These are phyloP conservation scores for Russula abietina DNA, from an alignment of 768 basidiomycete genomes.

Conservation along the genomic window DNA sequence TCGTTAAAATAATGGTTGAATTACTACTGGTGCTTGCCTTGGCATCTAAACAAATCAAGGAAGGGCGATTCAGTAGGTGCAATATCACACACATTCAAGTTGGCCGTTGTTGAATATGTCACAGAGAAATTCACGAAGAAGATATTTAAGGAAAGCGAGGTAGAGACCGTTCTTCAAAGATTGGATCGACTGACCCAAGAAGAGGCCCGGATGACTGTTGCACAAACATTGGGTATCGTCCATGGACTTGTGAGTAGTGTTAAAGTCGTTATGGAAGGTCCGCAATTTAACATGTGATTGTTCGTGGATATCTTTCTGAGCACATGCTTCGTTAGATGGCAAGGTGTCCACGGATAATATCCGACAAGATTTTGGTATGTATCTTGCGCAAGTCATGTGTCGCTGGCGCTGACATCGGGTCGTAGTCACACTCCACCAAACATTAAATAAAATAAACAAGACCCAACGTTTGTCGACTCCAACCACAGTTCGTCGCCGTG, in stretches of 20 bases:
- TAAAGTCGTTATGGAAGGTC: background rate
- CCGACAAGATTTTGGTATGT: background rate
- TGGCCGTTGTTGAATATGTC: background rate
- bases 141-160: background rate
- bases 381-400: too few species aligned
- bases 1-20: background rate
- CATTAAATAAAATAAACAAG: background rate
- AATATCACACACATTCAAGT: background rate
- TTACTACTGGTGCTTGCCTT: background rate
- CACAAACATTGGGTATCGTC: background rate
- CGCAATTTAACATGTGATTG: background rate
- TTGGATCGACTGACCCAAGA: background rate
- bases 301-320: background rate
- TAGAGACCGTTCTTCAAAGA: background rate
- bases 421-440: background rate
- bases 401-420: background rate
- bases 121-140: background rate
- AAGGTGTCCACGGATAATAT: background rate
- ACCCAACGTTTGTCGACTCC: slow-evolving; percentile 4
- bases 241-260: background rate
- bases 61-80: background rate
- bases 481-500: accelerated
- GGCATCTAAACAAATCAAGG: background rate
- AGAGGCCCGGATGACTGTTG: background rate
- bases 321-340: background rate